Conservation (phyloP, 495 filamentous ascomycete species). For the Penicillium mononematosum region DNA sequence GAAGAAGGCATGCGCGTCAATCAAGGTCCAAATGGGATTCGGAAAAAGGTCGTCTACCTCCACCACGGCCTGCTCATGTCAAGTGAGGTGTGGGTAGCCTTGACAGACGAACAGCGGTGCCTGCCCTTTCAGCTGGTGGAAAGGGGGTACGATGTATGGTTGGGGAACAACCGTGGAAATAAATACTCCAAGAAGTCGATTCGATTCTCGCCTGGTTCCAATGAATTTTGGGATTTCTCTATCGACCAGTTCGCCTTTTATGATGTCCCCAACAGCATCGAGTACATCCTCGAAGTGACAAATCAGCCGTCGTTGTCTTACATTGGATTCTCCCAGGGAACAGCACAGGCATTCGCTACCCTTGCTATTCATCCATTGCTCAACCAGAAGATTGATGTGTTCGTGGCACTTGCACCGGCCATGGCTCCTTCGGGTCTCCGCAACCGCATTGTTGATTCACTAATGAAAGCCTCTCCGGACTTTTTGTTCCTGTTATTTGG, state of each 20-base stretch:
- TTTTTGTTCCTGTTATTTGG: conserved; percentile 93
- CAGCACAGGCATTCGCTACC: conserved; percentile 93
- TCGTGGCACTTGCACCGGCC: conserved; percentile 94
- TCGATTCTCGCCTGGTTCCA: conserved; percentile 65
- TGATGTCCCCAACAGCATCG: conserved; percentile 92
- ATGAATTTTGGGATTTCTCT: conserved; percentile 92
- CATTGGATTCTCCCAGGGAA: conserved; percentile 95
- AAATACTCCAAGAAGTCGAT: conserved; percentile 97
- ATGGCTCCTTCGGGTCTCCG: conserved; percentile 93
- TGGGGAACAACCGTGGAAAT: conserved; percentile 96
- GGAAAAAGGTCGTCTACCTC: conserved; percentile 88
- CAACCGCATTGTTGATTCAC: conserved; percentile 83
- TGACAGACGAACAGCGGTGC: conserved; percentile 80
- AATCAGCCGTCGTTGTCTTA: conserved; percentile 84
- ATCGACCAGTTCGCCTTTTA: conserved; percentile 98
- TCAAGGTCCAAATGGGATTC: conserved; percentile 62
- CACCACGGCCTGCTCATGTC: conserved; percentile 98
- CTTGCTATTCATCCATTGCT: conserved; percentile 90
- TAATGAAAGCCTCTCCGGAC: conserved; percentile 91
- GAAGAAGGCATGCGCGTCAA: conserved; percentile 74
- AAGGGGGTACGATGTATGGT: conserved; percentile 93
- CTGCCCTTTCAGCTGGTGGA: conserved; percentile 90
- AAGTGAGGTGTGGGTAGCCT: conserved; percentile 96
- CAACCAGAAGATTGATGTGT: conserved; percentile 92
- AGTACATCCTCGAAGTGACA: conserved; percentile 85